phyloP scores from a whole-genome alignment of 805 yeast genomes.

The Barnettozyma sucrosica region DNA sequence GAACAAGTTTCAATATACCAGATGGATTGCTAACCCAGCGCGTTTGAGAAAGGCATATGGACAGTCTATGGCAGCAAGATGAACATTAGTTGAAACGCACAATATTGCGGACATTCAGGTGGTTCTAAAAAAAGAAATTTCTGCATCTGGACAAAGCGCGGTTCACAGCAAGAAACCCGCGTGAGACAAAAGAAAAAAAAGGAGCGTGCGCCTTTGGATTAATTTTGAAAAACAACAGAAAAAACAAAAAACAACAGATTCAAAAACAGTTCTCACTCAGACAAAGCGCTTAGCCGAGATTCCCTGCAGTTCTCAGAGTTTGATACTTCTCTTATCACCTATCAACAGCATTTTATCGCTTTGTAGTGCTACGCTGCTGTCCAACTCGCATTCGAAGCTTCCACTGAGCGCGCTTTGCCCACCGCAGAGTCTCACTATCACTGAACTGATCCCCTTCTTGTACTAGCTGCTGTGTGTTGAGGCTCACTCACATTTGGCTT shows the following conservation, averaged over 20 bases:
- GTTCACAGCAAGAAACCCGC: not conserved
- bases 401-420: not conserved
- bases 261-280: not conserved
- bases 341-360: not conserved
- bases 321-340: not conserved
- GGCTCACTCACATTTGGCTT: not conserved
- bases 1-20: too few relatives aligned
- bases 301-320: not conserved
- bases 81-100: too few relatives aligned
- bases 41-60: too few relatives aligned
- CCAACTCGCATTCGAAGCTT: not conserved
- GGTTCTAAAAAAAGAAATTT: constrained; percentile 1
- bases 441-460: not conserved
- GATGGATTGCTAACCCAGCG: too few relatives aligned
- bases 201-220: not conserved
- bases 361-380: not conserved
- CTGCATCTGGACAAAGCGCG: not conserved
- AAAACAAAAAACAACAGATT: not conserved
- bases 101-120: not conserved
- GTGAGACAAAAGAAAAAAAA: not conserved
- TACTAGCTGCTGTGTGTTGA: not conserved
- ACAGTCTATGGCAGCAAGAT: too few relatives aligned
- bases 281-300: not conserved
- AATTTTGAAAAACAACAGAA: not conserved
- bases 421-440: not conserved